Base-by-base conservation (phyloP, 2,329 filamentous ascomycete genomes). In the Colletotrichum musicola region DNA sequence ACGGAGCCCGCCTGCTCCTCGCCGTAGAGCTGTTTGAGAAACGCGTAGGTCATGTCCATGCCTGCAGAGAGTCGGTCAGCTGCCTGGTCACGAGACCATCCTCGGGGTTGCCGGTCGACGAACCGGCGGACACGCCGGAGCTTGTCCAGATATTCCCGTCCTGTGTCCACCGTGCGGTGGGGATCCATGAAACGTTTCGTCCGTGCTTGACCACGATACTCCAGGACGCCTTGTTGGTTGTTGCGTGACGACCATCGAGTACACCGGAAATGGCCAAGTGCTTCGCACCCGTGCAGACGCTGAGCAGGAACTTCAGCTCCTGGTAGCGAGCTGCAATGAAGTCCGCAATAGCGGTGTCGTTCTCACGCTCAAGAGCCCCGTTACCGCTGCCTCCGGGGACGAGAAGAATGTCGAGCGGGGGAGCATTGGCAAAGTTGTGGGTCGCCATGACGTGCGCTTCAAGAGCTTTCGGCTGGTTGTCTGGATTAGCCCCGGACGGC, bases 121-220 rank as follows among this genome's bases (percentile, higher is more conserved):
- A 50, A 70, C 86, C 87, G 4, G 86, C 86, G 59, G 84, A 84
- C 6, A 91, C 84, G 0, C 89, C 89, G 0, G 87, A 88, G 2
- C 84, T 85, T 0, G 86, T 89, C 88, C 89, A 91, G 2, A 90
- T 79, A 62, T 90, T 88, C 2, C 85, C 88, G 74, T 90, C 87
- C 0, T 78, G 79, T 0, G 89, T 86, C 89, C 89, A 91, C 53
- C 89, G 80, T 9, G 89, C 89, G 50, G 81, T 79, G 0, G 80
- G 75, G 16, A 87, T 77, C 89, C 89, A 92, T 0, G 83, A 76
- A 0, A 88, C 84, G 0, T 81, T 77, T 0, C 81, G 78, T 0
- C 84, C 80, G 16, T 81, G 74, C 0, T 77, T 73, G 7, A 77
- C 80, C 2, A 84, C 82, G 72, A 75, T 75, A n/a, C 78, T 75